phyloP scores from a whole-genome alignment of 163 green algal genomes.

The Chlorella variabilis region DNA sequence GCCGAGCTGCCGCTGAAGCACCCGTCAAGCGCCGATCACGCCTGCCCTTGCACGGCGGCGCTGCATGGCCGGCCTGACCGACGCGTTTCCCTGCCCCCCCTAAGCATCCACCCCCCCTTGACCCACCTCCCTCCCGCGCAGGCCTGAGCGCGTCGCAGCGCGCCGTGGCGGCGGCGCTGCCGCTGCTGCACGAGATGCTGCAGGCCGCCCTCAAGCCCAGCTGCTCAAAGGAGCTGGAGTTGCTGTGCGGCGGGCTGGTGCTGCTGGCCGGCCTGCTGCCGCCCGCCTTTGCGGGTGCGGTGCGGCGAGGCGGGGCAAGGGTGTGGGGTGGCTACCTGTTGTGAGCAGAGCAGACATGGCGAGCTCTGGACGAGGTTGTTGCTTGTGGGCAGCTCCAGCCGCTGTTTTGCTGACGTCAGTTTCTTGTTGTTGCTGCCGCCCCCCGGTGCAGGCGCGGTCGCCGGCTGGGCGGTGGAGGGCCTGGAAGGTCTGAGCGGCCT shows the following conservation, averaged over 20 bases:
- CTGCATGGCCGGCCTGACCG: too few relatives aligned
- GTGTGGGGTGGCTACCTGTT: not conserved
- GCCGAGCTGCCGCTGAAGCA: too few relatives aligned
- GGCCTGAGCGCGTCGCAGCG: constrained; percentile 11
- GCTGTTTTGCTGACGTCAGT: not conserved
- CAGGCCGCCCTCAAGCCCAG: constrained; percentile 1
- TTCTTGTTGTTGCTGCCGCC: not conserved
- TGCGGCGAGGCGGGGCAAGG: not conserved
- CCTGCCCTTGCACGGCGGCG: too few relatives aligned
- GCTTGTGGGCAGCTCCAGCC: not conserved
- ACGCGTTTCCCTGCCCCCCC: too few relatives aligned
- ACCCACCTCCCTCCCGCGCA: not conserved
- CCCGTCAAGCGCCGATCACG: too few relatives aligned
- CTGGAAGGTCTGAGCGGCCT: not conserved
- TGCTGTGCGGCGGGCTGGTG: constrained; percentile 13
- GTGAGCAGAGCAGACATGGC: too few relatives aligned
- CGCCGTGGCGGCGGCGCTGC: constrained; percentile 1
- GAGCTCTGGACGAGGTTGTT: too few relatives aligned
- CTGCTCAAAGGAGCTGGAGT: constrained; percentile 38
- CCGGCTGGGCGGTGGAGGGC: constrained; percentile 10
- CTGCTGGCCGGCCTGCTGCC: constrained; percentile 20
- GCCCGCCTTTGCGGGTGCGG: not conserved
- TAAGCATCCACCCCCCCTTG: too few relatives aligned
- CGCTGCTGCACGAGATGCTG: constrained; percentile 23
- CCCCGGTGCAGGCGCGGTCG: not conserved